phyloP scores from a whole-genome alignment of 2,329 filamentous ascomycete species.

The Aspergillus nomiae region DNA sequence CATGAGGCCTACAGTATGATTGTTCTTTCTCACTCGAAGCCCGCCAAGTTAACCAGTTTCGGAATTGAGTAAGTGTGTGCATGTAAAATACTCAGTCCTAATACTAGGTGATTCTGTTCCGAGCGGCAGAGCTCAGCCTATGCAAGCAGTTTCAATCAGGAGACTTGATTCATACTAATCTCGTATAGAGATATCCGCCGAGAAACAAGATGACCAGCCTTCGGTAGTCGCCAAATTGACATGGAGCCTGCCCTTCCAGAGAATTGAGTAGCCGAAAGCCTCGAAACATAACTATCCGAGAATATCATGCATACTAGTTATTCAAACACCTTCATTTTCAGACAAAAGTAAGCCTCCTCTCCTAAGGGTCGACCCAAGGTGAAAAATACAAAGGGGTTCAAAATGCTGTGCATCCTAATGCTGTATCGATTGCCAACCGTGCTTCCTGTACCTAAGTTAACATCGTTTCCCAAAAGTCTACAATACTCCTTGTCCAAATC shows the following conservation, averaged over 20 bases:
- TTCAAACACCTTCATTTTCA: not conserved
- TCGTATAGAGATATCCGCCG: not conserved
- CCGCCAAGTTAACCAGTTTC: not conserved
- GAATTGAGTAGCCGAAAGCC: not conserved
- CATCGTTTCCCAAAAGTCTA: not conserved
- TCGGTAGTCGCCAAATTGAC: not conserved
- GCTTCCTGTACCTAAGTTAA: not conserved
- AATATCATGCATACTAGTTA: not conserved
- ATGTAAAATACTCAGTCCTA: not conserved
- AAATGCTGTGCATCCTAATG: not conserved
- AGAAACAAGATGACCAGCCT: not conserved
- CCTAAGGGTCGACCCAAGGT: not conserved
- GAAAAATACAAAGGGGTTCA: not conserved
- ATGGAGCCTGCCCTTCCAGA: not conserved
- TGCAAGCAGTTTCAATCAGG: not conserved
- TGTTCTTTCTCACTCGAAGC: not conserved
- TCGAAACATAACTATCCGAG: not conserved
- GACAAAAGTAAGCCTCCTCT: not conserved
- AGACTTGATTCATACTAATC: not conserved
- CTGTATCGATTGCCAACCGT: not conserved
- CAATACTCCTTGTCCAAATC: not conserved
- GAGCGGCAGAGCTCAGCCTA: not conserved
- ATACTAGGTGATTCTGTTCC: not conserved
- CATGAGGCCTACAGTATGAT: not conserved
- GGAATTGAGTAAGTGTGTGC: not conserved